A percentile compares a stretch with the other conserved stretches of the same genome.
These are phyloP conservation scores for Zalerion maritima DNA, from an alignment of 495 filamentous ascomycete genomes.

Conservation along the genomic window DNA sequence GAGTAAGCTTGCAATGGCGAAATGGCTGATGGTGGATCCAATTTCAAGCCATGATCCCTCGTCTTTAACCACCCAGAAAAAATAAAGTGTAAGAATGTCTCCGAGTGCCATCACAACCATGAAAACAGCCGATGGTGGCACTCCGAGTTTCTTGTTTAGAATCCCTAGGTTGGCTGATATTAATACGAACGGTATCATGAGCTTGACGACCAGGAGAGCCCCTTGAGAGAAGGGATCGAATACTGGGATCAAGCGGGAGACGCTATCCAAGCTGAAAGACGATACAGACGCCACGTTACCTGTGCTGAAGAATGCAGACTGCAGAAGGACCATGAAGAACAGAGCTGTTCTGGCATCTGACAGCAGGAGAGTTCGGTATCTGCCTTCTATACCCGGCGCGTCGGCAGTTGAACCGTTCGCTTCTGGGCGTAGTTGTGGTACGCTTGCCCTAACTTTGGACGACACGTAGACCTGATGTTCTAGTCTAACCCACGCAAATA, in stretches of 20 bases:
- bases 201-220: constrained; percentile 73
- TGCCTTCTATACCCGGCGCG: constrained; percentile 12
- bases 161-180: constrained; percentile 90
- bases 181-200: constrained; percentile 86
- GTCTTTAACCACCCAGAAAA: constrained; percentile 94
- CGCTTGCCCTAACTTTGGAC: constrained; percentile 16
- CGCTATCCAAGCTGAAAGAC: constrained; percentile 85
- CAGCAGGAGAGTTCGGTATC: constrained; percentile 61
- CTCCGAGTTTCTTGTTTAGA: constrained; percentile 70
- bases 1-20: constrained; percentile 75
- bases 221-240: constrained; percentile 91
- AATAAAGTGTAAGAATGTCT: constrained; percentile 87
- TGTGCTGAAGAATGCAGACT: constrained; percentile 93
- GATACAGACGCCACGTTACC: constrained; percentile 94
- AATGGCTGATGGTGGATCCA: constrained; percentile 88
- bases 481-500: constrained; percentile 80
- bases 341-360: constrained; percentile 74
- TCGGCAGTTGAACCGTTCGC: constrained; percentile 18
- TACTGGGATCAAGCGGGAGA: constrained; percentile 79
- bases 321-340: constrained; percentile 89
- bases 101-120: constrained; percentile 89
- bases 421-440: constrained; percentile 8
- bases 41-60: constrained; percentile 97
- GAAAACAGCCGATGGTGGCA: constrained; percentile 74
- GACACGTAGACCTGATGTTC: constrained; percentile 66